Evolutionary conservation across 1,284 basidiomycete genomes (phyloP).

Genomic region (Grifola frondosa): DNA sequence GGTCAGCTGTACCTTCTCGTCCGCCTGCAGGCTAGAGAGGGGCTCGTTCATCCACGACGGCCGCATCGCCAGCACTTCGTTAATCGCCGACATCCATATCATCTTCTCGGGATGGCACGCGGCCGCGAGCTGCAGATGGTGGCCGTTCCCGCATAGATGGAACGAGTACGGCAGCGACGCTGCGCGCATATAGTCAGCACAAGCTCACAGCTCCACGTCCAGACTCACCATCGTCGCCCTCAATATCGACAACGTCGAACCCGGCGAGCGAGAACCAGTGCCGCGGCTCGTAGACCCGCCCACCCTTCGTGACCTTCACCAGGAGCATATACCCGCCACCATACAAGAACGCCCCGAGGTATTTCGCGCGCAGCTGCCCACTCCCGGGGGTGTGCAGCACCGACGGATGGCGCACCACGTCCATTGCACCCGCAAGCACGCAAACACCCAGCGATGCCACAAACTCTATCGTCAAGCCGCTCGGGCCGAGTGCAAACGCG

Average conservation of each 20-base stretch:
- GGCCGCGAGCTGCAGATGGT: slow-evolving; percentile 82
- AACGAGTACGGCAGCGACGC: slow-evolving; percentile 81
- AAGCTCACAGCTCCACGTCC: neutral
- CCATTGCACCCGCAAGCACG: slow-evolving; percentile 77
- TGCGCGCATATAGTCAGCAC: slow-evolving; percentile 29
- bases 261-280: slow-evolving; percentile 82
- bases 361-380: slow-evolving; percentile 66
- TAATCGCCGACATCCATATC: slow-evolving; percentile 75
- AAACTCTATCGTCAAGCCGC: slow-evolving; percentile 48
- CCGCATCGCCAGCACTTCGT: slow-evolving; percentile 39
- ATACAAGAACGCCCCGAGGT: slow-evolving; percentile 88
- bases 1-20: slow-evolving; percentile 18
- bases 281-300: slow-evolving; percentile 76
- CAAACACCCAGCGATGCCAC: slow-evolving; percentile 72
- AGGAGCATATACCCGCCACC: slow-evolving; percentile 81
- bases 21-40: slow-evolving; percentile 52
- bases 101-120: slow-evolving; percentile 81
- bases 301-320: slow-evolving; percentile 78
- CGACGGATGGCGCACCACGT: slow-evolving; percentile 68
- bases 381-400: slow-evolving; percentile 5
- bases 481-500: slow-evolving; percentile 12
- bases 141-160: slow-evolving; percentile 63
- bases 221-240: slow-evolving; percentile 64
- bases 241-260: slow-evolving; percentile 71
- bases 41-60: slow-evolving; percentile 60